Base-by-base conservation (phyloP, 345 rosid genomes). In the Litchi chinensis region DNA sequence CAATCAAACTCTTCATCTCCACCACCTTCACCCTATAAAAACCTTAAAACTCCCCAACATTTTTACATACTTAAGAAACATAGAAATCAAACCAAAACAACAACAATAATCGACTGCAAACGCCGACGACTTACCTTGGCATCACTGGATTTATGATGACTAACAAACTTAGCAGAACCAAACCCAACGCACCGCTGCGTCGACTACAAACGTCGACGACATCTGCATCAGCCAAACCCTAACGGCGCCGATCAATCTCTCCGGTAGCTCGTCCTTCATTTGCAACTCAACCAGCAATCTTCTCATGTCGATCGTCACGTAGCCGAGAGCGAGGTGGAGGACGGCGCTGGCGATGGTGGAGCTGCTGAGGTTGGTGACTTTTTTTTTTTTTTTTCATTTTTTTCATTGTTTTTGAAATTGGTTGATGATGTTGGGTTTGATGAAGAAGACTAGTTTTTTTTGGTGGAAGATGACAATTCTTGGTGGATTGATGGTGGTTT, bases 241-340 rank as follows among this genome's bases (percentile, higher is more conserved):
- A 76, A 93, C 82, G 4, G 95, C 97, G 11, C 98, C 97, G 4
- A 93, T 84, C 48, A 95, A 70, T 59, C 77, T 93, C 88, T 95
- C 98, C 13, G 98, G 98, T 46, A 92, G 75, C 90, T 95, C 98
- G 0, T 89, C 91, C 67, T 92, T 95, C 72, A 89, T 68, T 79
- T 93, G 94, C 21, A 88, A 89, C 86, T 95, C 98, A 74, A 88
- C 98, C 18, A 93, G 69, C 56, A 95, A 95, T 5, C 98, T 98
- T 94, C 98, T 98, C 94, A 95, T 92, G 48, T 95, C 98, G 37
- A 95, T 86, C 56, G 95, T 88, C 82, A 90, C 95, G 77, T 85
- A 88, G 18, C 98, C 92, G 85, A 95, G 74, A 24, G 94, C 98
- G 2, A 95, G 86, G 52, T 93, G 90, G 44, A 93, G 74, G 71